Percentiles rank a stretch among this genome's conserved stretches.
phyloP scores from a whole-genome alignment of 768 basidiomycete genomes.

The Trichaptum fuscoviolaceum region DNA sequence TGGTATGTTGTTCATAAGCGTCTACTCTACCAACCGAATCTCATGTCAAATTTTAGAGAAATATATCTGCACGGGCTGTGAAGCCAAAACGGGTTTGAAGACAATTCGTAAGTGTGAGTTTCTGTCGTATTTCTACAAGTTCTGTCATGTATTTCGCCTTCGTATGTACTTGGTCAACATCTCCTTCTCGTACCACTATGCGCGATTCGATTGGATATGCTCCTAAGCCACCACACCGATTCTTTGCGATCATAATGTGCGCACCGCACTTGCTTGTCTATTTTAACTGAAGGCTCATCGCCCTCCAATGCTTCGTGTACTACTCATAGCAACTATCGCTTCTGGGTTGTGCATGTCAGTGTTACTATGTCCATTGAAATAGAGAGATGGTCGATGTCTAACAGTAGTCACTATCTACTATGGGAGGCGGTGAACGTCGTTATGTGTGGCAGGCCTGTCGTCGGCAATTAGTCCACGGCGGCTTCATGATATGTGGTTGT shows the following conservation, averaged over 20 bases:
- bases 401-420: background rate
- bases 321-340: constrained; percentile 4
- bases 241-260: constrained; percentile 8
- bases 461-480: background rate
- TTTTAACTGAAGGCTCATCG: constrained; percentile 1
- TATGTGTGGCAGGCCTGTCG: background rate
- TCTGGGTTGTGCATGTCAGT: constrained; percentile 12
- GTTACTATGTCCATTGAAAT: constrained; percentile 6
- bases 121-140: constrained; percentile 18
- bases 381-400: background rate
- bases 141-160: constrained; percentile 25
- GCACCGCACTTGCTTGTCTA: constrained; percentile 4
- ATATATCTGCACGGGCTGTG: constrained; percentile 54
- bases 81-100: constrained; percentile 53
- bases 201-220: constrained; percentile 1
- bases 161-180: constrained; percentile 12
- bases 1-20: constrained; percentile 43
- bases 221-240: constrained; percentile 3
- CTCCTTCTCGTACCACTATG: constrained; percentile 1
- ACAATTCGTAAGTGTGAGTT: constrained; percentile 69
- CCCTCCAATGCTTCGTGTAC: constrained; percentile 5
- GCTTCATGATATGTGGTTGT: background rate
- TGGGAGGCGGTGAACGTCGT: background rate
- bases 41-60: constrained; percentile 36
- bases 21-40: constrained; percentile 9